These are phyloP conservation scores for Talaromyces sp. DNA, from an alignment of 2,329 filamentous ascomycete genomes.

Conservation along the genomic window DNA sequence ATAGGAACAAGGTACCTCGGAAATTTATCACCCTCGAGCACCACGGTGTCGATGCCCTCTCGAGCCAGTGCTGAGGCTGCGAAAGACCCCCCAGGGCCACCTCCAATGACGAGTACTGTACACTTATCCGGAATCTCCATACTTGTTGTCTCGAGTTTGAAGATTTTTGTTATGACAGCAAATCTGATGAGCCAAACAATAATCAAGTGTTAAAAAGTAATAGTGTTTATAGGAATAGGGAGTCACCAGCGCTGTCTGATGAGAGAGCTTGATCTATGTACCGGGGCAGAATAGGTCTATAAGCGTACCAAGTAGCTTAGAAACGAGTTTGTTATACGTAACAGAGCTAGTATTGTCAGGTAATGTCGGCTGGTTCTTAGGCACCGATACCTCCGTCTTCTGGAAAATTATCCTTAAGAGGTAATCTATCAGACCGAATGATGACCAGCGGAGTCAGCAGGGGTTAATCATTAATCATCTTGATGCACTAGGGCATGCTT, in stretches of 20 bases:
- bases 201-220: not conserved
- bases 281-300: not conserved
- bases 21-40: constrained; percentile 41
- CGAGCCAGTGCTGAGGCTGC: constrained; percentile 38
- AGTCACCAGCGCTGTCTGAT: not conserved
- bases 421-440: not conserved
- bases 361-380: not conserved
- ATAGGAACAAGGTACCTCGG: constrained; percentile 23
- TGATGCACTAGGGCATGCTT: too few relatives aligned
- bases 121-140: constrained; percentile 19
- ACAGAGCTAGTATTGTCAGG: not conserved
- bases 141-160: not conserved
- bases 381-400: not conserved
- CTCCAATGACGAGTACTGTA: constrained; percentile 30
- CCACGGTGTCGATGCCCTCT: constrained; percentile 39
- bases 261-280: not conserved
- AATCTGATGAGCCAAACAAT: not conserved
- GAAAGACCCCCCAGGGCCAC: constrained; percentile 34
- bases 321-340: not conserved
- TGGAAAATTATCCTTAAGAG: not conserved
- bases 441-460: not conserved
- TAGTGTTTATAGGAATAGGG: not conserved
- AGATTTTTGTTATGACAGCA: not conserved
- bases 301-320: not conserved
- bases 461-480: not conserved